phyloP scores from a whole-genome alignment of 306 rosid species.

The Prinsepia uniflora region DNA sequence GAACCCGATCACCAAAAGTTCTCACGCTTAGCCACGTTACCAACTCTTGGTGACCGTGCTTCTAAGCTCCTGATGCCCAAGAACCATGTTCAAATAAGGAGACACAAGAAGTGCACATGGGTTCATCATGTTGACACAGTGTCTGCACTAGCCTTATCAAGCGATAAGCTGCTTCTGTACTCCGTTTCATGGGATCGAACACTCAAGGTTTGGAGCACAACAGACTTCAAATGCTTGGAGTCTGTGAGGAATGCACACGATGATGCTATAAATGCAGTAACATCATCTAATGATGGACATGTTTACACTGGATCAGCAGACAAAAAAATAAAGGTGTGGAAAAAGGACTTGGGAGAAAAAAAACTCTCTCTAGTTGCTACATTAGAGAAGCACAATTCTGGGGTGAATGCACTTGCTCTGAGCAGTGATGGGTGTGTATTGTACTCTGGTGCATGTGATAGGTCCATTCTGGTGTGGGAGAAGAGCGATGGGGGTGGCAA shows the following conservation, averaged over 20 bases:
- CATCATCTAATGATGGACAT: slow-evolving; percentile 50
- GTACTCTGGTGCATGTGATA: slow-evolving; percentile 85
- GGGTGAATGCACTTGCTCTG: slow-evolving; percentile 75
- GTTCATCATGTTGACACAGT: slow-evolving; percentile 90
- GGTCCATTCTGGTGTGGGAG: slow-evolving; percentile 72
- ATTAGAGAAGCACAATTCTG: slow-evolving; percentile 69
- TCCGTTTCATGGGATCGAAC: slow-evolving; percentile 95
- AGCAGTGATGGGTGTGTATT: slow-evolving; percentile 50
- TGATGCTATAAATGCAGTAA: slow-evolving; percentile 81
- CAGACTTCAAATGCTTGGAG: slow-evolving; percentile 75
- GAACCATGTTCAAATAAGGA: slow-evolving; percentile 67
- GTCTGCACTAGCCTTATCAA: slow-evolving; percentile 70
- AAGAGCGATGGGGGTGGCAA: slow-evolving; percentile 29
- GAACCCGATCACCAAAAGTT: slow-evolving; percentile 32
- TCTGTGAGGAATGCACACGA: slow-evolving; percentile 70
- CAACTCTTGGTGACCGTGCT: slow-evolving; percentile 70
- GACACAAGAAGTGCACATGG: slow-evolving; percentile 87
- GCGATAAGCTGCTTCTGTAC: slow-evolving; percentile 54
- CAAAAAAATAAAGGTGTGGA: slow-evolving; percentile 77
- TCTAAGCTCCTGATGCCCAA: slow-evolving; percentile 49
- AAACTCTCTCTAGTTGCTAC: slow-evolving; percentile 46
- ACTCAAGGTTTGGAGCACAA: slow-evolving; percentile 71
- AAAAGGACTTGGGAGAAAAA: slow-evolving; percentile 38
- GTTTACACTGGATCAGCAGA: slow-evolving; percentile 89
- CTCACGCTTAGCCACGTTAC: slow-evolving; percentile 69